phyloP scores from a whole-genome alignment of 306 rosid species.

The Castanospermum australe region DNA sequence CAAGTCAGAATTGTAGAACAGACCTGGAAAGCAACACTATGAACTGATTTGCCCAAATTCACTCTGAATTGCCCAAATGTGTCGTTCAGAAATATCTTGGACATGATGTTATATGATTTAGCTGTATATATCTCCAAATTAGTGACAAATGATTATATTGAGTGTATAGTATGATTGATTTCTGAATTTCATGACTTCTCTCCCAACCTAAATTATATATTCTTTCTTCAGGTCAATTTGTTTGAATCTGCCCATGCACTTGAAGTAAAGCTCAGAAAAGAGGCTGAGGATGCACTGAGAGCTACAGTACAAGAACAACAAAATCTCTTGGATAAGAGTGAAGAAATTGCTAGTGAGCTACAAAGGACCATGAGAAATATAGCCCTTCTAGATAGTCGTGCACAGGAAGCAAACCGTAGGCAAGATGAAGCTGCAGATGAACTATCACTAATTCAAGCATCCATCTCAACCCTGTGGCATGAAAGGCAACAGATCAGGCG shows the following conservation, averaged over 20 bases:
- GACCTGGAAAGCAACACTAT: background rate
- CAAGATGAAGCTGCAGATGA: constrained; percentile 64
- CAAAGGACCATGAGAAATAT: constrained; percentile 64
- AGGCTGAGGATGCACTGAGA: constrained; percentile 58
- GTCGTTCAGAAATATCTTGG: background rate
- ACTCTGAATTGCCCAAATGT: background rate
- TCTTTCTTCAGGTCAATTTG: constrained; percentile 47
- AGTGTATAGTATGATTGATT: background rate
- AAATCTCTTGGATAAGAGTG: constrained; percentile 52
- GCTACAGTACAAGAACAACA: constrained; percentile 51
- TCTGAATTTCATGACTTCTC: constrained; percentile 12
- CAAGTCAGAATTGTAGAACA: background rate
- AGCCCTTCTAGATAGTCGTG: constrained; percentile 61
- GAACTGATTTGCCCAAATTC: background rate
- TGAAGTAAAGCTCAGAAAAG: constrained; percentile 58
- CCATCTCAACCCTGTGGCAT: constrained; percentile 63
- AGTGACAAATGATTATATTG: constrained; percentile 1
- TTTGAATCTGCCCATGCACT: constrained; percentile 48
- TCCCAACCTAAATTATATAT: background rate
- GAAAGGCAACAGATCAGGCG: constrained; percentile 68
- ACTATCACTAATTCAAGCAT: constrained; percentile 59
- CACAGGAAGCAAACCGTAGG: constrained; percentile 62
- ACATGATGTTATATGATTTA: background rate
- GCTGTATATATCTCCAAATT: background rate
- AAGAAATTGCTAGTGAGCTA: constrained; percentile 42